Evolutionary conservation across 75 land plant species (phyloP).

Genomic region (Pseudotsuga menziesii): DNA sequence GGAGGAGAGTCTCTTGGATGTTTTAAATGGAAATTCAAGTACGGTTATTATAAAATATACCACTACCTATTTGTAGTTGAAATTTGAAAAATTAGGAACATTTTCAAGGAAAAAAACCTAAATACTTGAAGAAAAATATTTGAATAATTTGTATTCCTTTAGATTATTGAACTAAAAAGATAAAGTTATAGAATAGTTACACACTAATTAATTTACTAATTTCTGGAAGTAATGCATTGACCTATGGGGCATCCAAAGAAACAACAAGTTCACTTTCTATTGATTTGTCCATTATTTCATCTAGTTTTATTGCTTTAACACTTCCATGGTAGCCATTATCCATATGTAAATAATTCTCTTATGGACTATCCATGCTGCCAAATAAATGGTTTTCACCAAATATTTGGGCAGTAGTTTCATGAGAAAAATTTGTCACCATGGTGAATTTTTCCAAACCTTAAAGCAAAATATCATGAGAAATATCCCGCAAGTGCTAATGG

Average conservation of each 20-base stretch:
- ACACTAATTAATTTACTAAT: neutral
- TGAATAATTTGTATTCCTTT: neutral
- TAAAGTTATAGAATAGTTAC: neutral
- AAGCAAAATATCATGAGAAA: slow-evolving; percentile 79
- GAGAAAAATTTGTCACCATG: slow-evolving; percentile 91
- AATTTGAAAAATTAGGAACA: no score
- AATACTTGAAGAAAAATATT: neutral
- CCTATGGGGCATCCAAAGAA: slow-evolving; percentile 3
- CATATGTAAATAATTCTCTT: slow-evolving; percentile 9
- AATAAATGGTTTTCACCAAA: slow-evolving; percentile 59
- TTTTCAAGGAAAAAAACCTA: no score
- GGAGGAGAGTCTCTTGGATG: no score
- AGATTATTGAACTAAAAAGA: neutral
- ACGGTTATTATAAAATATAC: no score
- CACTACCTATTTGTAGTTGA: no score
- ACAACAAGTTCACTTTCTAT: neutral
- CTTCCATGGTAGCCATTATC: neutral
- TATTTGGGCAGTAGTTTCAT: slow-evolving; percentile 90
- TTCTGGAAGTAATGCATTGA: neutral
- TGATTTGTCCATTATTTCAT: neutral
- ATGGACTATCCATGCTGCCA: slow-evolving; percentile 25
- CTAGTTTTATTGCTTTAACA: neutral
- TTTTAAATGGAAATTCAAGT: no score
- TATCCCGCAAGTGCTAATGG: slow-evolving; percentile 51
- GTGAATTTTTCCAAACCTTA: slow-evolving; percentile 96